Evolutionary conservation across 1,284 basidiomycete genomes (phyloP).

Genomic region (Ceratobasidium sp.): DNA sequence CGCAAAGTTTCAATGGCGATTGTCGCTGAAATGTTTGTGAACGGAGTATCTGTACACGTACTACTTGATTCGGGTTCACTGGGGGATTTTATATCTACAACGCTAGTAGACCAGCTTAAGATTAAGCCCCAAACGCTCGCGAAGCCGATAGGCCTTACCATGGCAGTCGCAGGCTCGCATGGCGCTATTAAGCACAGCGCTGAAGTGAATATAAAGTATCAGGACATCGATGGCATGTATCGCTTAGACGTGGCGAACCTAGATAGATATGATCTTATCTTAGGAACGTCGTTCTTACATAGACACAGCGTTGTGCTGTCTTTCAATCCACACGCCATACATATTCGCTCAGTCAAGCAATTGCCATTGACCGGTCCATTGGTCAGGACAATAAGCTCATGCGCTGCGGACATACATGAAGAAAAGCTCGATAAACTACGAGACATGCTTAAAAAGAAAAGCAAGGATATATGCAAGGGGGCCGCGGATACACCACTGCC

Average conservation of each 20-base stretch:
- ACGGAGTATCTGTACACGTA: conserved; percentile 49
- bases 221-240: neutral
- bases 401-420: conserved; percentile 34
- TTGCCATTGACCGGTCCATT: conserved; percentile 48
- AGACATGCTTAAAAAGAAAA: conserved; percentile 46
- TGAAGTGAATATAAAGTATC: neutral
- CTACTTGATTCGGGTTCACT: conserved; percentile 54
- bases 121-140: conserved; percentile 45
- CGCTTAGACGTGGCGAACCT: conserved; percentile 40
- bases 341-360: conserved; percentile 43
- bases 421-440: neutral
- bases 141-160: conserved; percentile 11
- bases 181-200: conserved; percentile 3
- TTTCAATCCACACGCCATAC: conserved; percentile 48
- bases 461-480: conserved; percentile 50
- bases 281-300: conserved; percentile 52
- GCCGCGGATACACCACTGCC: conserved; percentile 51
- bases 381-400: conserved; percentile 42
- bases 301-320: conserved; percentile 49
- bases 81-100: conserved; percentile 55
- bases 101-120: conserved; percentile 53
- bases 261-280: conserved; percentile 51
- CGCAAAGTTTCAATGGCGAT: conserved; percentile 52
- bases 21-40: conserved; percentile 50
- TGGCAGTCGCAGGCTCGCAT: conserved; percentile 16